Percentiles rank a stretch among this genome's conserved stretches.
These are phyloP conservation scores for Torrubiellomyces zombiae DNA, from an alignment of 2,329 filamentous ascomycete genomes.

Conservation along the genomic window DNA sequence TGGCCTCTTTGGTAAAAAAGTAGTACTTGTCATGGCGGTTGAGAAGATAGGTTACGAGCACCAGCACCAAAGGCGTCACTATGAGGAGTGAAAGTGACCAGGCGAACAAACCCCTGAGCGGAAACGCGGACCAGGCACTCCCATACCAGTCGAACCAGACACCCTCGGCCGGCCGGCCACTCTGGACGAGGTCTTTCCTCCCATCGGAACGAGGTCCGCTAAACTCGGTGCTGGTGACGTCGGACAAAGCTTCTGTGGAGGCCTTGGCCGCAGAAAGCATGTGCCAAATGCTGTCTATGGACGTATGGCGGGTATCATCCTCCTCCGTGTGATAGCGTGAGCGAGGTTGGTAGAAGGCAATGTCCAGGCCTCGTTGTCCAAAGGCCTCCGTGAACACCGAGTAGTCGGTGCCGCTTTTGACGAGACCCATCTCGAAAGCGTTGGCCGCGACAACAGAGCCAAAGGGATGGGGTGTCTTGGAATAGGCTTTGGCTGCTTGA, in stretches of 20 bases:
- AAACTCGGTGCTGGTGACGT: conserved; percentile 50
- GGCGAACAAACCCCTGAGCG: conserved; percentile 70
- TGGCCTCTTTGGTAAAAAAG: conserved; percentile 51
- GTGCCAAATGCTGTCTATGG: conserved; percentile 63
- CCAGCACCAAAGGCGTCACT: conserved; percentile 56
- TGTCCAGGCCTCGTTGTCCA: conserved; percentile 74
- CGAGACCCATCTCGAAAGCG: conserved; percentile 62
- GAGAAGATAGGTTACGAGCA: conserved; percentile 52
- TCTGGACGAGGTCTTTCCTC: conserved; percentile 43
- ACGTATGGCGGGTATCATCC: conserved; percentile 69
- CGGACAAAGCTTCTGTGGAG: conserved; percentile 55
- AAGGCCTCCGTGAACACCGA: conserved; percentile 61
- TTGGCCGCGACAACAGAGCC: conserved; percentile 70
- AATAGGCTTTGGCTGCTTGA: conserved; percentile 69
- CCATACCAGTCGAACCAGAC: conserved; percentile 96
- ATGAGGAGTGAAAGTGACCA: conserved; percentile 73
- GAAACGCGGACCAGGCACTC: conserved; percentile 58
- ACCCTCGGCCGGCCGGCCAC: conserved; percentile 48
- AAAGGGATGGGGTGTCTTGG: conserved; percentile 56
- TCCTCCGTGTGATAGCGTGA: conserved; percentile 81
- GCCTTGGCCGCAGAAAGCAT: conserved; percentile 78
- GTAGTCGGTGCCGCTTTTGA: conserved; percentile 83
- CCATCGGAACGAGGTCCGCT: conserved; percentile 38
- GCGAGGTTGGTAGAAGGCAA: conserved; percentile 79
- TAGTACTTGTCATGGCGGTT: conserved; percentile 70